phyloP scores from a whole-genome alignment of 148 eudicot genomes.

The Selenicereus undatus region DNA sequence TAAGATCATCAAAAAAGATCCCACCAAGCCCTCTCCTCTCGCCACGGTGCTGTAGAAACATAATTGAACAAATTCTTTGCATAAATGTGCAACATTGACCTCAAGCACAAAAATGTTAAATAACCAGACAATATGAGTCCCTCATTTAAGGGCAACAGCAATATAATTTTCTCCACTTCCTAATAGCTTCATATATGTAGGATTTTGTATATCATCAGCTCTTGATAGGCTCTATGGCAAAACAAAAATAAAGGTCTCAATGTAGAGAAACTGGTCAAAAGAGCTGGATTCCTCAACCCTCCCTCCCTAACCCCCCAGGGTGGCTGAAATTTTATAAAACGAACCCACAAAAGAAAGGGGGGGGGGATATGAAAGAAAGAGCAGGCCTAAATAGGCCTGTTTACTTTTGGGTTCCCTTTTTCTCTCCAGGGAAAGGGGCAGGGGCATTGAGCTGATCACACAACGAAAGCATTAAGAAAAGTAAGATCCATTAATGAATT shows the following conservation, averaged over 20 bases:
- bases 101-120: background rate
- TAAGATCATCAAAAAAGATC: slow-evolving; percentile 94
- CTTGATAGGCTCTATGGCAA: background rate
- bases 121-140: background rate
- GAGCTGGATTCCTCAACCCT: background rate
- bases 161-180: background rate
- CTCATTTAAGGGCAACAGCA: background rate
- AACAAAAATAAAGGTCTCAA: background rate
- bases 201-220: background rate
- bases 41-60: slow-evolving; percentile 68
- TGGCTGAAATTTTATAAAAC: background rate
- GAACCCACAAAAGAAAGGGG: too few species aligned
- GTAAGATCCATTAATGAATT: background rate
- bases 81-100: background rate
- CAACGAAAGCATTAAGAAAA: background rate
- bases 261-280: background rate
- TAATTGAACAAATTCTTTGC: background rate
- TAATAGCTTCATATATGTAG: background rate
- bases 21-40: slow-evolving; percentile 99
- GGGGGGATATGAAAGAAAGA: too few species aligned
- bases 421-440: background rate
- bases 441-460: background rate
- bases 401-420: too few species aligned
- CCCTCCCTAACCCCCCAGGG: too few species aligned
- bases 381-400: too few species aligned